Percentiles rank a stretch among this genome's conserved stretches.
Evolutionary conservation across 192 early-diverging fungal species (phyloP).

Genomic region (Podila verticillata): DNA sequence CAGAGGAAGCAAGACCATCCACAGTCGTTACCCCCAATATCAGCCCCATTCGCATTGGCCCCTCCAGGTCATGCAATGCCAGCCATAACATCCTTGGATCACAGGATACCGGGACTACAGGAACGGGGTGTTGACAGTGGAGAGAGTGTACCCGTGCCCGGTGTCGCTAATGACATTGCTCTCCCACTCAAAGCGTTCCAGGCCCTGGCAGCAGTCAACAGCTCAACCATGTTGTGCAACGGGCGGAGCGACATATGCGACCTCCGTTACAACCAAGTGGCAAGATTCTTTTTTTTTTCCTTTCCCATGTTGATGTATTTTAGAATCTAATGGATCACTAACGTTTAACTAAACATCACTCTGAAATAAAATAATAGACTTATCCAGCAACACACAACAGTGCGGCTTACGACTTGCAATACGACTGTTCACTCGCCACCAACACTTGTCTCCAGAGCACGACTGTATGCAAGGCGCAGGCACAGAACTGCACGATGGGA

Average conservation of each 20-base stretch:
- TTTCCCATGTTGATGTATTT: too few relatives aligned
- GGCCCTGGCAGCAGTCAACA: conserved; percentile 28
- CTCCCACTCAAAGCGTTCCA: neutral
- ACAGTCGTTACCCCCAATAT: too few relatives aligned
- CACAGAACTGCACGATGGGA: conserved; percentile 28
- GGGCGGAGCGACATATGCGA: conserved; percentile 49
- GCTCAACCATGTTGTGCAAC: conserved; percentile 48
- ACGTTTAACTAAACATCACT: too few relatives aligned
- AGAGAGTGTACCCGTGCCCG: neutral
- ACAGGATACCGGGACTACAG: neutral
- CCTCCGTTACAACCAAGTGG: conserved; percentile 57
- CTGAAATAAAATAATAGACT: conserved; percentile 30
- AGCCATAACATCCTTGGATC: neutral
- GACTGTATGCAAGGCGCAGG: conserved; percentile 34
- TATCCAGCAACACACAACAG: conserved; percentile 56
- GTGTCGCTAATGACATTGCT: neutral
- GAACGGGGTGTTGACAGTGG: neutral
- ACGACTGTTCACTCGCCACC: conserved; percentile 36
- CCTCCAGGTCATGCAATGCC: too few relatives aligned
- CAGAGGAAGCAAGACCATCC: too few relatives aligned
- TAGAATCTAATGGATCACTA: neutral
- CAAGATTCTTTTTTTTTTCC: conserved; percentile 8
- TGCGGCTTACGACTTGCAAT: conserved; percentile 42
- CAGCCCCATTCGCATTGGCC: too few relatives aligned
- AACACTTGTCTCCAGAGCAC: conserved; percentile 38